These are phyloP conservation scores for Saturnispora kantuleensis DNA, from an alignment of 805 yeast genomes.

Conservation along the genomic window DNA sequence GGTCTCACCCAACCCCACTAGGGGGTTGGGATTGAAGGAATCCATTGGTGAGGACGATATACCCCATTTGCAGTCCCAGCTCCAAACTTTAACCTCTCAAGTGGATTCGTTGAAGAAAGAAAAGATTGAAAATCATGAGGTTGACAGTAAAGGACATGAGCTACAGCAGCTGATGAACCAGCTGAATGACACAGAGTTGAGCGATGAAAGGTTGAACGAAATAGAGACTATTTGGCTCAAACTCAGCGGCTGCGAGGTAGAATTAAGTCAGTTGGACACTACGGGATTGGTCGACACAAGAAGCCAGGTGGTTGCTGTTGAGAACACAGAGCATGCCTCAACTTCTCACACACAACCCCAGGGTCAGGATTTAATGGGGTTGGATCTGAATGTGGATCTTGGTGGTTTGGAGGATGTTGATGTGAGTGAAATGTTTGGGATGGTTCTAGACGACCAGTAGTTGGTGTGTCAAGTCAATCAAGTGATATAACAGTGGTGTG, in stretches of 20 bases:
- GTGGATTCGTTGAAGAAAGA: not conserved
- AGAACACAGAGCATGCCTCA: too few relatives aligned
- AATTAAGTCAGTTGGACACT: too few relatives aligned
- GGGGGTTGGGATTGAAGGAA: conserved; percentile 17
- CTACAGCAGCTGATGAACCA: not conserved
- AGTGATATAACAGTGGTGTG: too few relatives aligned
- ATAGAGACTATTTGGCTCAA: not conserved
- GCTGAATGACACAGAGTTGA: conserved; percentile 5
- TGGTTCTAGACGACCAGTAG: too few relatives aligned
- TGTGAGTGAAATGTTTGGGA: conserved; percentile 5
- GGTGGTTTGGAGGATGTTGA: conserved; percentile 2
- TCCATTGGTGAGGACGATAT: conserved; percentile 12
- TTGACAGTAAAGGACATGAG: not conserved
- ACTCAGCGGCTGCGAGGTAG: too few relatives aligned
- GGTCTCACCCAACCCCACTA: conserved; percentile 9
- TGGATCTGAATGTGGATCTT: conserved; percentile 1
- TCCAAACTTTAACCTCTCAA: too few relatives aligned
- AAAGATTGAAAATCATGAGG: not conserved
- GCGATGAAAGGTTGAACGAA: not conserved
- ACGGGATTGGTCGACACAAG: too few relatives aligned
- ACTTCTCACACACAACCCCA: too few relatives aligned
- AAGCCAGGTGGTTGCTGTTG: too few relatives aligned
- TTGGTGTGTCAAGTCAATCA: too few relatives aligned
- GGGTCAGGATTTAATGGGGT: not conserved
- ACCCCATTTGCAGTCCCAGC: too few relatives aligned